Conservation (phyloP, 805 yeast genomes). For the Metschnikowia proteae region DNA sequence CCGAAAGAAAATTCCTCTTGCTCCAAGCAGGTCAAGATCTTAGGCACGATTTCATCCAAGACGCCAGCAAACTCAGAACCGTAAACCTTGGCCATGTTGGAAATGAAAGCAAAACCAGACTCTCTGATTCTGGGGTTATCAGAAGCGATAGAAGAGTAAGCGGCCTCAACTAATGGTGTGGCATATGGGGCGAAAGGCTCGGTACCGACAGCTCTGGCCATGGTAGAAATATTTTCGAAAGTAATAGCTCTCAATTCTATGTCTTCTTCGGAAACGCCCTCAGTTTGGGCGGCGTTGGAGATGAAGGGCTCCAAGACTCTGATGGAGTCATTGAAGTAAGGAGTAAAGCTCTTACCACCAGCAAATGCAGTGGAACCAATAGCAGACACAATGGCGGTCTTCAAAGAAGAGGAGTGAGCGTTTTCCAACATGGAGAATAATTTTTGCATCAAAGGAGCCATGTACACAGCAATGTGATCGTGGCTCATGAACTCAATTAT, state of each 20-base stretch:
- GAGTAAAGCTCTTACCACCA: slow-evolving; percentile 81
- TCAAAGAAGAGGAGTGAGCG: slow-evolving; percentile 70
- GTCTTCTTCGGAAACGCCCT: slow-evolving; percentile 83
- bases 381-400: slow-evolving; percentile 84
- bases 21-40: slow-evolving; percentile 74
- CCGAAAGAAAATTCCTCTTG: slow-evolving; percentile 80
- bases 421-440: slow-evolving; percentile 77
- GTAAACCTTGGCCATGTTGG: slow-evolving; percentile 92
- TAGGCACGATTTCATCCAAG: slow-evolving; percentile 78
- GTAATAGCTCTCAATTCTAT: slow-evolving; percentile 88
- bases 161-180: slow-evolving; percentile 82
- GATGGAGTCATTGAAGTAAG: slow-evolving; percentile 80
- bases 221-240: slow-evolving; percentile 87
- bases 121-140: slow-evolving; percentile 86
- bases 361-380: slow-evolving; percentile 97
- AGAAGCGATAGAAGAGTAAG: slow-evolving; percentile 71
- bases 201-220: slow-evolving; percentile 96
- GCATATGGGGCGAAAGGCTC: slow-evolving; percentile 83
- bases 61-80: slow-evolving; percentile 86
- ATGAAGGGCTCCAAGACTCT: slow-evolving; percentile 79
- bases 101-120: slow-evolving; percentile 88
- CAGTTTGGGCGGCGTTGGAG: slow-evolving; percentile 60
- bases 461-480: slow-evolving; percentile 75
- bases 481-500: slow-evolving; percentile 86
- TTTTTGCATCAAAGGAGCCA: slow-evolving; percentile 87